These are phyloP conservation scores for Aspergillus quadricinctus DNA, from an alignment of 2,329 filamentous ascomycete species.

Conservation along the genomic window DNA sequence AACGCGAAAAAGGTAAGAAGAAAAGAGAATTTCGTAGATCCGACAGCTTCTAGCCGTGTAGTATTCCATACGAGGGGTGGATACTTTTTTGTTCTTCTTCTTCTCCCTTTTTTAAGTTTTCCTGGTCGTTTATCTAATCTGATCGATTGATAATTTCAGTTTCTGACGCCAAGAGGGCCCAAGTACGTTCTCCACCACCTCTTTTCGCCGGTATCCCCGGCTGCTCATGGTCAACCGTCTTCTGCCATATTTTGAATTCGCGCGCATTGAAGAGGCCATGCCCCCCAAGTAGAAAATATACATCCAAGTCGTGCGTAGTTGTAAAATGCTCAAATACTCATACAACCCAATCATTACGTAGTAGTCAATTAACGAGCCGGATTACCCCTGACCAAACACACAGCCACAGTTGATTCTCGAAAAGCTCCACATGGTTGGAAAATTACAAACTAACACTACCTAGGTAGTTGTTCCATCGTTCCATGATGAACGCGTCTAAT, in stretches of 20 bases:
- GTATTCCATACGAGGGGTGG: background rate
- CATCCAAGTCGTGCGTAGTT: background rate
- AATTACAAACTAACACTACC: background rate
- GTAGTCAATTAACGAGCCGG: background rate
- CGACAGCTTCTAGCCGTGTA: background rate
- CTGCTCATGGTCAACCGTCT: background rate
- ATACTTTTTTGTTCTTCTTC: background rate
- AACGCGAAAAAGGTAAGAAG: too few species aligned
- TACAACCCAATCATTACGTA: background rate
- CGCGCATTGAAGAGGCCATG: background rate
- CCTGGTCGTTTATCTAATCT: slow-evolving; percentile 12
- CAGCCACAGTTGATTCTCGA: background rate
- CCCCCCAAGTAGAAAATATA: background rate
- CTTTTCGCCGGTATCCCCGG: background rate
- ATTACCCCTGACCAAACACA: background rate
- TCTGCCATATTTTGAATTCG: background rate
- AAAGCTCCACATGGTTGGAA: background rate
- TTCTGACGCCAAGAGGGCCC: background rate
- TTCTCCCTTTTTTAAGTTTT: background rate
- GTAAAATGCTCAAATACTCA: background rate
- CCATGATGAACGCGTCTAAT: background rate
- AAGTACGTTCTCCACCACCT: background rate
- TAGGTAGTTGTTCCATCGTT: background rate
- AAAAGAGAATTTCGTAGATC: background rate
- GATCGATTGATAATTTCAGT: slow-evolving; percentile 10